phyloP scores from a whole-genome alignment of 2,329 filamentous ascomycete genomes.

The Aureobasidium subglaciale region DNA sequence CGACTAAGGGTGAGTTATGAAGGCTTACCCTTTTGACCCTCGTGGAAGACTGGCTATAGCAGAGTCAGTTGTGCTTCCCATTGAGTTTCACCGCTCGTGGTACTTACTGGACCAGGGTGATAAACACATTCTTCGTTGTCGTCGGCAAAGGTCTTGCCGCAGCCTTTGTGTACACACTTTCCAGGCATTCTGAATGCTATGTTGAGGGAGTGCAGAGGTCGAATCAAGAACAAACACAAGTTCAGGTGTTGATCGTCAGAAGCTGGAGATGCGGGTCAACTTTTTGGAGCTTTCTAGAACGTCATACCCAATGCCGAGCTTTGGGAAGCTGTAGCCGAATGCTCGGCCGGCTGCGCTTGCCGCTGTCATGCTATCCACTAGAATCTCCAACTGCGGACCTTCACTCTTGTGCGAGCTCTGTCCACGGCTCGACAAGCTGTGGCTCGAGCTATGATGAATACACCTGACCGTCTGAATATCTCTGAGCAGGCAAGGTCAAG shows the following conservation, averaged over 20 bases:
- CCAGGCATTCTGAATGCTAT: slow-evolving; percentile 50
- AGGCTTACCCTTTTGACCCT: slow-evolving; percentile 87
- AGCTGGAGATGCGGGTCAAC: slow-evolving; percentile 11
- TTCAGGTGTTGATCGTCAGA: neutral
- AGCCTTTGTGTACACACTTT: slow-evolving; percentile 96
- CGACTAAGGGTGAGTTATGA: slow-evolving; percentile 12
- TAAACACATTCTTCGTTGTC: slow-evolving; percentile 78
- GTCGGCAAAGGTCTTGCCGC: slow-evolving; percentile 80
- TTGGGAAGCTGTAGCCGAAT: neutral
- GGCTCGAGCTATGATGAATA: neutral
- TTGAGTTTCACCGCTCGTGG: neutral
- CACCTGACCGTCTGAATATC: no score
- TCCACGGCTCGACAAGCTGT: neutral
- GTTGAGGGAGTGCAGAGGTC: no score
- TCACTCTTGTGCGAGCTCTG: no score
- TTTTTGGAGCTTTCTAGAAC: slow-evolving; percentile 16
- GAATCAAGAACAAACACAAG: neutral
- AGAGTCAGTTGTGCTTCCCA: neutral
- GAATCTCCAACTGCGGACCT: no score
- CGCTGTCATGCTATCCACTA: no score
- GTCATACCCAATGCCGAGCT: neutral
- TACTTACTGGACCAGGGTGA: slow-evolving; percentile 60
- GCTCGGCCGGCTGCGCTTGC: neutral
- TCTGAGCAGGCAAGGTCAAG: no score
- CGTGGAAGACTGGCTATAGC: slow-evolving; percentile 72